These are phyloP conservation scores for Miscanthus sacchariflorus DNA, from an alignment of 202 grass and related monocot genomes.

Conservation along the genomic window DNA sequence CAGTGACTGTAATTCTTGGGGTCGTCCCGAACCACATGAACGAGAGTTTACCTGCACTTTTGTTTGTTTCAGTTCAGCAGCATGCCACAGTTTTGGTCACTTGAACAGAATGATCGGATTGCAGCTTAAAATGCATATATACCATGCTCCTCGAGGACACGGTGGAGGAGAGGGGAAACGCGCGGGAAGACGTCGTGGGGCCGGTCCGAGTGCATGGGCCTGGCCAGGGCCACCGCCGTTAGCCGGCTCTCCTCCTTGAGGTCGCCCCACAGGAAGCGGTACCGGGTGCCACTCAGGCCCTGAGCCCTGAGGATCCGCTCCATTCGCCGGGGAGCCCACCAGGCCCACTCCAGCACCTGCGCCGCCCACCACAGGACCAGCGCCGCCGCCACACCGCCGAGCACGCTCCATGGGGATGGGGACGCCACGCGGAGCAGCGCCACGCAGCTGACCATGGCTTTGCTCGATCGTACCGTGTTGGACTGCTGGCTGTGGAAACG, in stretches of 20 bases:
- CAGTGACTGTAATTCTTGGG: constrained; percentile 52
- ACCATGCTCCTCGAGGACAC: constrained; percentile 48
- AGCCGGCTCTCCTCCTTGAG: constrained; percentile 43
- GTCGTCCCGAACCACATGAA: constrained; percentile 66
- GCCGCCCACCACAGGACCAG: constrained; percentile 27
- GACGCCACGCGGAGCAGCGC: constrained; percentile 27
- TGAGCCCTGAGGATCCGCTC: constrained; percentile 57
- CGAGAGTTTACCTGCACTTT: constrained; percentile 49
- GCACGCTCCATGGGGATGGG: constrained; percentile 35
- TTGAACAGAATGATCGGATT: background rate
- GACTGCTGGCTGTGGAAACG: too few species aligned
- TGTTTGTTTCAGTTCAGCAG: background rate
- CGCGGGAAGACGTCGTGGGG: constrained; percentile 57
- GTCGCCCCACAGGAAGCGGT: constrained; percentile 57
- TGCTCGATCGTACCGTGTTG: background rate
- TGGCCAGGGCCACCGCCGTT: constrained; percentile 41
- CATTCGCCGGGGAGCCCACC: constrained; percentile 50
- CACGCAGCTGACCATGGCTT: background rate
- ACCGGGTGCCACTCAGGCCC: constrained; percentile 58
- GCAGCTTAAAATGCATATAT: background rate
- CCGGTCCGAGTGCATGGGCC: constrained; percentile 46
- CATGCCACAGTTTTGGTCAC: background rate
- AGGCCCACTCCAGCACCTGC: constrained; percentile 47
- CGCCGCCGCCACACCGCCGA: constrained; percentile 10
- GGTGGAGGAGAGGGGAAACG: constrained; percentile 44